Evolutionary conservation across 2,329 filamentous ascomycete species (phyloP), one percentile per base, ranked within the genome.

Genomic region (Colletotrichum chrysophilum): DNA sequence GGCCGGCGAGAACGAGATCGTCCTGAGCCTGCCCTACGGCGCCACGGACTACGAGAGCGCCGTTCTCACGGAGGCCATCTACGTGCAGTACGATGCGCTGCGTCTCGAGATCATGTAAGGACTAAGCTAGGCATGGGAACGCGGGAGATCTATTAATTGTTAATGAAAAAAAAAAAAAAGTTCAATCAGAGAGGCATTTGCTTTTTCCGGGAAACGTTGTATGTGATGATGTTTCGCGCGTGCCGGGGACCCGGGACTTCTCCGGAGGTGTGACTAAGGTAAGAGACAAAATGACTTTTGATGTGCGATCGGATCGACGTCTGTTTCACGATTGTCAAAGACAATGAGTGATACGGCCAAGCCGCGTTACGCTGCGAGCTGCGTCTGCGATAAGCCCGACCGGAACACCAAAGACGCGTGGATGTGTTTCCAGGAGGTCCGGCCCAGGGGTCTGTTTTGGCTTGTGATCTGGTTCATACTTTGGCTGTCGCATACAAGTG

Each of bases 41-140:
- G 90, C 87, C 4, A 92, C 88, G 10, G 85, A 91, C 78, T 88
- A 88, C 30, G 89, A 92, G 82, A 88, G 86, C 36, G 90, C 91
- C 0, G 60, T 92, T 6, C 78, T 92, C 56, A 86, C 90, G 0
- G 82, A 82, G 70, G 87, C 85, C 2, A 85, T 90, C 0, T 93
- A 93, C 81, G 87, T 93, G 10, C 90, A 93, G 83, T 93, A 93
- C 78, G 91, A 93, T 82, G 90, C 91, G 7, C 78, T 93, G 81
- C 84, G 91, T 70, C 78, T 92, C 68, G 91, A 93, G 79, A 80
- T 92, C 30, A 80, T 81, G 70, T 88, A 83, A 78, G 4, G 16
- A 61, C n/a, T 14, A 28, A 5, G 8, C 18, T 16, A n/a, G 12
- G n/a, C 38, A 36, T 30, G 60, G 58, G 52, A 65, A 58, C 38